Evolutionary conservation across 768 basidiomycete species (phyloP).

Genomic region (Tephrocybe sp.): DNA sequence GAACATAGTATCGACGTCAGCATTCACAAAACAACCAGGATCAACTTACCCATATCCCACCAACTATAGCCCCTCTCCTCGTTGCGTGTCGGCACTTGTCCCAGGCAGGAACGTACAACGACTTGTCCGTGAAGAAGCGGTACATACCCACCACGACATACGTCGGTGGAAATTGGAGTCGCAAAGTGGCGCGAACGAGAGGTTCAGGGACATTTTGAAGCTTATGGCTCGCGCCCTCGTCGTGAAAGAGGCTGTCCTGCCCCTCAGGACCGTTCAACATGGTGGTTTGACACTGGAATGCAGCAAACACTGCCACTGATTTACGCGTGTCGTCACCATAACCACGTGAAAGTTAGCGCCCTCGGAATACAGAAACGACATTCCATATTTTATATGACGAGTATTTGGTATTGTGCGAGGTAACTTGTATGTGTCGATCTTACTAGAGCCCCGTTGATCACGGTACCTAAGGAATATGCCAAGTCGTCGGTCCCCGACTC

Average conservation of each 20-base stretch:
- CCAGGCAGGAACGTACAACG: conserved; percentile 76
- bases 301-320: too few species aligned
- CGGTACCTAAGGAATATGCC: too few species aligned
- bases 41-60: conserved; percentile 66
- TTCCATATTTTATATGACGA: too few species aligned
- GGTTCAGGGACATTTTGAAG: conserved; percentile 39
- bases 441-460: too few species aligned
- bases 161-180: conserved; percentile 77
- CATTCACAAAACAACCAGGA: not conserved
- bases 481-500: too few species aligned
- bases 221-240: not conserved
- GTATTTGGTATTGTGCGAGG: too few species aligned
- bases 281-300: too few species aligned
- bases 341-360: too few species aligned
- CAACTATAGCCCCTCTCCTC: conserved; percentile 67
- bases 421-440: too few species aligned
- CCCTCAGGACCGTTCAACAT: conserved; percentile 27
- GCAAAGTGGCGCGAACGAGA: conserved; percentile 53
- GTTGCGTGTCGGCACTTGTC: conserved; percentile 82
- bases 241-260: conserved; percentile 31
- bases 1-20: not conserved
- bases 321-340: too few species aligned
- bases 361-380: too few species aligned
- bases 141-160: conserved; percentile 88
- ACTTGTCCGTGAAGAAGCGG: conserved; percentile 72